Base-by-base conservation (phyloP, 2,329 filamentous ascomycete genomes). In the Pezicula neosporulosa region DNA sequence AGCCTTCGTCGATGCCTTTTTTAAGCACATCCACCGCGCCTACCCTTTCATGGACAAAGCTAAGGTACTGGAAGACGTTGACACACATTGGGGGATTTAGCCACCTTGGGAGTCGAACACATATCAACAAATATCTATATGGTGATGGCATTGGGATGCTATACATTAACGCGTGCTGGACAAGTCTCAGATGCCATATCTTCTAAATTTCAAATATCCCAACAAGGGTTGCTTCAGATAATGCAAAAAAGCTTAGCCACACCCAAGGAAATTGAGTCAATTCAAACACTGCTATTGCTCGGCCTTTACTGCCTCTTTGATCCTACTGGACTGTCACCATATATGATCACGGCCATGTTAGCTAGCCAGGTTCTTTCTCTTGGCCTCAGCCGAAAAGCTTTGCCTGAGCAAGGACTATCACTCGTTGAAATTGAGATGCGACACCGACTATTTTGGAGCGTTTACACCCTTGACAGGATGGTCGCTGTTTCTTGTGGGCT, bases 141-240 rank as follows among this genome's bases (percentile, higher is more conserved):
- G 4, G 65, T 75, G 55, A 74, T 75, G 70, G 72, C 73, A 21
- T 74, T 76, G 36, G 73, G 73, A 0, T 72, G 69, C 47, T 74
- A 72, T 0, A 75, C 72, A 0, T 57, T 76, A 16, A 67, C 73
- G 52, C 63, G 73, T 1, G 72, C 71, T 1, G 72, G 72, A 1
- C 69, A 74, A 50, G 63, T 73, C 1, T 66, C 71, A 2, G 58
- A 62, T 15, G 67, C 67, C 55, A 55, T 57, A 0, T 61, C 60
- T 1, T 60, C 60, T 7, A 64, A 59, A 30, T 72, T 73, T 43
- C 62, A 70, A 27, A 65, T 72, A 19, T 65, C 65, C 6, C 74
- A 72, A 48, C 60, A 65, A 12, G 68, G 70, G 28, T 71, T 75
- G 48, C 67, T 44, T 8, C 42, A 44, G 16, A 24, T 44, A n/a